Percentiles rank a stretch among this genome's conserved stretches.
Evolutionary conservation across 2,329 filamentous ascomycete species (phyloP).

Genomic region (Hymenoscyphus fraxineus): DNA sequence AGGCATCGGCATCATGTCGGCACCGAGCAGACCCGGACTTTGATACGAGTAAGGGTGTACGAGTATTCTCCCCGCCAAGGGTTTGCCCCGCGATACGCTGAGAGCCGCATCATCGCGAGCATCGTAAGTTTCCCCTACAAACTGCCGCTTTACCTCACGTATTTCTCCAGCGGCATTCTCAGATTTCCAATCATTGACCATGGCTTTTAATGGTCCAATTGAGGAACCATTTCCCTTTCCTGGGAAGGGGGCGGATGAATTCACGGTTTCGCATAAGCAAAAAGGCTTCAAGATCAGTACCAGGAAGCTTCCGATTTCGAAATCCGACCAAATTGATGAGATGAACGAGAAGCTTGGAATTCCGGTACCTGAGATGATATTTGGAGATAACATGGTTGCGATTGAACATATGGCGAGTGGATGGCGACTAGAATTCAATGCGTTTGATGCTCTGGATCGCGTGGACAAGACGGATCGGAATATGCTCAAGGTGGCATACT

Average conservation of each 20-base stretch:
- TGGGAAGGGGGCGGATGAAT: conserved; percentile 43
- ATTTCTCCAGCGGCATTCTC: background rate
- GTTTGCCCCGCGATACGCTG: background rate
- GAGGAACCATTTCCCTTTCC: conserved; percentile 55
- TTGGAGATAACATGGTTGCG: conserved; percentile 84
- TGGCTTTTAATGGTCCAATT: conserved; percentile 34
- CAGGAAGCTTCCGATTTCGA: conserved; percentile 91
- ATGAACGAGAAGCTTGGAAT: conserved; percentile 79
- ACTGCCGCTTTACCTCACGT: background rate
- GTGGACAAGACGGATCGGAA: conserved; percentile 91
- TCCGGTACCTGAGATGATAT: conserved; percentile 96
- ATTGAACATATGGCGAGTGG: conserved; percentile 70
- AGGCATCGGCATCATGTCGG: no score
- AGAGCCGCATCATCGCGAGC: background rate
- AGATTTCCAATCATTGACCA: conserved; percentile 11
- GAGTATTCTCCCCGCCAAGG: conserved; percentile 2
- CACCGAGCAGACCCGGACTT: no score
- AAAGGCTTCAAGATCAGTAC: conserved; percentile 71
- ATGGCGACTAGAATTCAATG: conserved; percentile 79
- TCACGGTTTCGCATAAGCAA: conserved; percentile 56
- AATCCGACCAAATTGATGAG: conserved; percentile 81
- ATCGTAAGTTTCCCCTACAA: background rate
- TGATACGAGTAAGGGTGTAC: no score
- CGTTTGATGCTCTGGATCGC: conserved; percentile 79
- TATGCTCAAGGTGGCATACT: conserved; percentile 93